A percentile compares a stretch with the other conserved stretches of the same genome.
phyloP scores from a whole-genome alignment of 352 stramenopile species.

The Pythium dissotocum region DNA sequence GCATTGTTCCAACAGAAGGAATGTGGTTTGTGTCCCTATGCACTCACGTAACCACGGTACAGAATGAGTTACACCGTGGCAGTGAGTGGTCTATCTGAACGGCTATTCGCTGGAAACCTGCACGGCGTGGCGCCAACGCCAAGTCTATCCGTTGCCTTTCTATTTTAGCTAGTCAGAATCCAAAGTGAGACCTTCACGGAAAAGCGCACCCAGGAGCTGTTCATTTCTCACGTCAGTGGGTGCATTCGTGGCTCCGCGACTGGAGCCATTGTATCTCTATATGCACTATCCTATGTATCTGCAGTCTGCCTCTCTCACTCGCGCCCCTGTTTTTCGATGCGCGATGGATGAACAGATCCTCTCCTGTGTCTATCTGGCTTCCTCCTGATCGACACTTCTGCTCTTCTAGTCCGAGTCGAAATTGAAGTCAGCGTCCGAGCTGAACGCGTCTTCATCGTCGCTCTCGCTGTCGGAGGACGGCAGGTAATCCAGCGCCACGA shows the following conservation, averaged over 20 bases:
- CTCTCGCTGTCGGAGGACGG: slow-evolving; percentile 29
- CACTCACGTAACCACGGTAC: background rate
- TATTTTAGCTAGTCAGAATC: background rate
- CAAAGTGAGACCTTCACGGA: background rate
- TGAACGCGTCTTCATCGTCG: slow-evolving; percentile 19
- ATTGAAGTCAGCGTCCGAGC: slow-evolving; percentile 26
- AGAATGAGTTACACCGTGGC: too few relatives aligned
- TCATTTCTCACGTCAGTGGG: background rate
- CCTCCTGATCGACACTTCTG: background rate
- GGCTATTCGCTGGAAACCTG: too few relatives aligned
- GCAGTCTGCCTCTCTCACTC: background rate
- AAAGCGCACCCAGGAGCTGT: background rate
- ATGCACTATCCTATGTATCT: slow-evolving; percentile 3
- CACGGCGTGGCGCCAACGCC: background rate
- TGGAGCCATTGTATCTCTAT: background rate
- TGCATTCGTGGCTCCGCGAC: too few relatives aligned
- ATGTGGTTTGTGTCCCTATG: background rate
- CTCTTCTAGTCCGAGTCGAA: slow-evolving; percentile 20
- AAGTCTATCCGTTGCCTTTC: background rate
- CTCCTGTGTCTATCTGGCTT: background rate
- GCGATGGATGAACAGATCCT: background rate
- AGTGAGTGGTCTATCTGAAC: background rate
- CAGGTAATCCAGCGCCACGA: slow-evolving; percentile 20
- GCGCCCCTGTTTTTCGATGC: background rate
- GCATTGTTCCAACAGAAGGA: background rate